A percentile compares a stretch with the other conserved stretches of the same genome.
These are phyloP conservation scores for Xerocomus minutiporus DNA, from an alignment of 1,284 basidiomycete genomes.

Conservation along the genomic window DNA sequence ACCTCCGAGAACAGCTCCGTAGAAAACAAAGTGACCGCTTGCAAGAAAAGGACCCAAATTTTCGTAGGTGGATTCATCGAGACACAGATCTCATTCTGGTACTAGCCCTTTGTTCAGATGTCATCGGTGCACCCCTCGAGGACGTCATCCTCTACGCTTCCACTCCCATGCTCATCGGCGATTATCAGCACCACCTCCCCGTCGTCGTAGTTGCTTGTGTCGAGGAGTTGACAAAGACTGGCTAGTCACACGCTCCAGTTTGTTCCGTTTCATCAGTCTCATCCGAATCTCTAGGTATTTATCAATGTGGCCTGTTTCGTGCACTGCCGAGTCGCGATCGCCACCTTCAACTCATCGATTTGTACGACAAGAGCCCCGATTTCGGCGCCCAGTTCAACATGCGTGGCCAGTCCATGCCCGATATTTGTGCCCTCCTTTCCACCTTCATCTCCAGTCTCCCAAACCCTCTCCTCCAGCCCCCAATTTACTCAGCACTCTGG, in stretches of 20 bases:
- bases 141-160: conserved; percentile 46
- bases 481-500: conserved; percentile 47
- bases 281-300: conserved; percentile 34
- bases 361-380: conserved; percentile 24
- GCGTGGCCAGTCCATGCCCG: conserved; percentile 48
- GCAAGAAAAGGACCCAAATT: conserved; percentile 22
- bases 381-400: conserved; percentile 39
- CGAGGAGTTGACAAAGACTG: conserved; percentile 57
- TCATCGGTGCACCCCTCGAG: conserved; percentile 47
- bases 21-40: conserved; percentile 19
- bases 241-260: conserved; percentile 28
- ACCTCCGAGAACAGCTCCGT: conserved; percentile 25
- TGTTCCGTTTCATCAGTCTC: neutral
- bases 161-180: conserved; percentile 43
- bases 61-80: conserved; percentile 22
- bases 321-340: conserved; percentile 34
- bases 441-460: conserved; percentile 57
- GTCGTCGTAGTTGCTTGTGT: conserved; percentile 52
- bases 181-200: conserved; percentile 52
- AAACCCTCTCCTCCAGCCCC: conserved; percentile 43
- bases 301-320: conserved; percentile 48
- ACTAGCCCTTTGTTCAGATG: conserved; percentile 29
- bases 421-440: conserved; percentile 57
- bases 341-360: conserved; percentile 38
- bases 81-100: neutral